Percentiles rank a stretch among this genome's conserved stretches.
Evolutionary conservation across 2,329 filamentous ascomycete genomes (phyloP).

Genomic region (Phoma sp.): DNA sequence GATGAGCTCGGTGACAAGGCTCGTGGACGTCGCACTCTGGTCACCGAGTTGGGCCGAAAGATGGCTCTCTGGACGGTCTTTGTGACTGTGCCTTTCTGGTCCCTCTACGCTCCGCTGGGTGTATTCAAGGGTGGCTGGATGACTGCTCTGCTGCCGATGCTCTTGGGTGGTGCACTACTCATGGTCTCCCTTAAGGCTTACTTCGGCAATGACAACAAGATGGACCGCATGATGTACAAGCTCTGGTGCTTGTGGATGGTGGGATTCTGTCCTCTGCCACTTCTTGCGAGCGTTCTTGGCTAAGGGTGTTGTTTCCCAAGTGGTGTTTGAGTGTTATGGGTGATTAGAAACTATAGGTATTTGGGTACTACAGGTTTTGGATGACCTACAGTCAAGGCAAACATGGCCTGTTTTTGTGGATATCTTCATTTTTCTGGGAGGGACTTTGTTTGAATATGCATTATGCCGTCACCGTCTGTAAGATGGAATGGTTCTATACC

Average conservation of each 20-base stretch:
- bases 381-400: too few species aligned
- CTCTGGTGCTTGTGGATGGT: constrained; percentile 25
- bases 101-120: constrained; percentile 15
- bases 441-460: too few species aligned
- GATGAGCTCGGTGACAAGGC: constrained; percentile 54
- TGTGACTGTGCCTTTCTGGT: constrained; percentile 17
- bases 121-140: constrained; percentile 13
- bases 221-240: constrained; percentile 23
- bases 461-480: too few species aligned
- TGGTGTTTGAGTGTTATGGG: too few species aligned
- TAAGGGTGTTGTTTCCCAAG: not conserved
- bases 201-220: not conserved
- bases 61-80: constrained; percentile 17
- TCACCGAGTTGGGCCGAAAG: constrained; percentile 71
- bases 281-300: constrained; percentile 6
- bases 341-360: too few species aligned
- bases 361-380: too few species aligned
- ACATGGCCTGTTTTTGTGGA: too few species aligned
- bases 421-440: too few species aligned
- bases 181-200: constrained; percentile 1
- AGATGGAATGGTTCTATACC: too few species aligned
- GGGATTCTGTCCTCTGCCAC: constrained; percentile 20
- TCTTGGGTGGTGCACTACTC: constrained; percentile 13
- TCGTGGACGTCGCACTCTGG: constrained; percentile 82
- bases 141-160: constrained; percentile 8